These are phyloP conservation scores for Stevia rebaudiana DNA, from an alignment of 140 eudicot species.

Conservation along the genomic window DNA sequence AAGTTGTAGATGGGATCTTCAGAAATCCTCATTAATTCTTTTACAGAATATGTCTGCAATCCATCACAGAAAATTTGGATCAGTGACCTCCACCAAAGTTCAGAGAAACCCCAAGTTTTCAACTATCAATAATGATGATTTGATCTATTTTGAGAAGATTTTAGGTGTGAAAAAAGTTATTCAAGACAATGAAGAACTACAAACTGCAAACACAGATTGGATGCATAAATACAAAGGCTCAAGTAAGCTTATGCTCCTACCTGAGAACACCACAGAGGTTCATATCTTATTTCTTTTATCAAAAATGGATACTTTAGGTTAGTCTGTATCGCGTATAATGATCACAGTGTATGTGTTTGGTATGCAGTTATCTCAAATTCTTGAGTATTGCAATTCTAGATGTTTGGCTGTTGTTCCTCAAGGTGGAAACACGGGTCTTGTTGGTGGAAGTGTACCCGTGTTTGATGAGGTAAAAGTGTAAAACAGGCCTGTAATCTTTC, in stretches of 20 bases:
- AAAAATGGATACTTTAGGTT: conserved; percentile 5
- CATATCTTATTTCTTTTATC: conserved; percentile 13
- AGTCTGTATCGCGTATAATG: conserved; percentile 7
- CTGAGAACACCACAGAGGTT: conserved; percentile 81
- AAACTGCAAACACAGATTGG: conserved; percentile 88
- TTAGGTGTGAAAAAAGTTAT: conserved; percentile 73
- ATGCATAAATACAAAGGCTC: conserved; percentile 85
- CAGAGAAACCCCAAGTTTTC: conserved; percentile 63
- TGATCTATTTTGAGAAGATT: conserved; percentile 55
- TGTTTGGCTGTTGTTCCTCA: conserved; percentile 95
- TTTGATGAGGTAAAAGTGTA: conserved; percentile 91
- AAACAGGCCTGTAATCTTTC: neutral
- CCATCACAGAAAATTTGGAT: conserved; percentile 42
- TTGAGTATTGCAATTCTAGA: conserved; percentile 85
- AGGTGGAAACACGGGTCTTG: conserved; percentile 99
- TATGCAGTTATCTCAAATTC: conserved; percentile 79
- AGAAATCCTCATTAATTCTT: conserved; percentile 5
- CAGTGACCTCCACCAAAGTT: conserved; percentile 35
- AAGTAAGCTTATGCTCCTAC: conserved; percentile 86
- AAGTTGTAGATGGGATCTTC: conserved; percentile 19
- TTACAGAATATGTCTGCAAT: conserved; percentile 19
- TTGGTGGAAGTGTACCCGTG: conserved; percentile 98
- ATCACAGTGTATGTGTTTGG: conserved; percentile 3
- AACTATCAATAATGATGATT: conserved; percentile 54
- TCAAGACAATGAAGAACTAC: conserved; percentile 68